Base-by-base conservation (phyloP, 1,284 basidiomycete species). In the Xerocomus amazonicus region DNA sequence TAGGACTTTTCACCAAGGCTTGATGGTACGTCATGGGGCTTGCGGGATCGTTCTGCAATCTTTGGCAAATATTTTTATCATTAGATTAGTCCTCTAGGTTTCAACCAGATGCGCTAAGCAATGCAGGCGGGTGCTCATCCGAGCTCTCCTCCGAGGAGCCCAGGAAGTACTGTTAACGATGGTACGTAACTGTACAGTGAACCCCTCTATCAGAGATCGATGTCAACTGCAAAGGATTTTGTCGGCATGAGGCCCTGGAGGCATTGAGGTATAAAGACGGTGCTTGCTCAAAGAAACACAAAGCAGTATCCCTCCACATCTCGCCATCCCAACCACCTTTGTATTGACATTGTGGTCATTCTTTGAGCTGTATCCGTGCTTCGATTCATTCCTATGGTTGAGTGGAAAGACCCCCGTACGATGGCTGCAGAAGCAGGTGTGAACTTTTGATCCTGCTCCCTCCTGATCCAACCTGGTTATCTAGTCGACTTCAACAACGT, bases 401-500 rank as follows among this genome's bases (percentile, higher is more conserved):
- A 79, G 61, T 86, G 84, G 84, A 73, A 70, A 39, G 68, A 74
- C 56, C 70, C 76, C 31, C 54, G 62, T 19, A 76, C 79, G 62
- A 68, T 81, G 35, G 60, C 64, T 17, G 71, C 66, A 51, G 78
- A 83, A 57, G 69, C 69, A 37, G 67, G 83, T 80, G 45, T 35
- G 72, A 67, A 35, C 41, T 47, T 31, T 10, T 8, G 45, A 27
- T 35, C 38, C 16, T 45, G 35, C 42, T n/a, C 14, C 26, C 13
- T 8, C 39, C 36, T 53, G 14, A 53, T 40, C 29, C 37, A 34
- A 44, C 33, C 10, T 36, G 39, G 26, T 32, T 28, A 32, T 47
- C n/a, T 51, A 85, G 83, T 67, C 42, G 74, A 76, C 44, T 83
- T 84, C 60, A 68, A 70, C 43, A 79, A 81, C 55, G 60, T 84